phyloP scores from a whole-genome alignment of 805 yeast genomes.

The Kuraishia hungarica region DNA sequence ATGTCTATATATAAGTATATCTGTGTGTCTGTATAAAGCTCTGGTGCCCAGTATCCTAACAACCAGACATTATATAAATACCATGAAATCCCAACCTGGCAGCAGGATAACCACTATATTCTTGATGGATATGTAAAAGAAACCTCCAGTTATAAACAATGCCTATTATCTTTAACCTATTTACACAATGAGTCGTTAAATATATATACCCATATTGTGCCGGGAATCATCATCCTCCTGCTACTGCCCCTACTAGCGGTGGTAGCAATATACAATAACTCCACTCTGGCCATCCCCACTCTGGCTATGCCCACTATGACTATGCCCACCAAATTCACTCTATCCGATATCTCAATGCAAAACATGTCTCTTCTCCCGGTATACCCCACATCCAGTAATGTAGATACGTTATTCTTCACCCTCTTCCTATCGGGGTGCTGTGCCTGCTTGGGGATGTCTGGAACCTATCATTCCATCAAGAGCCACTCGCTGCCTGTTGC shows the following conservation, averaged over 20 bases:
- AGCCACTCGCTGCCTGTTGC: conserved; percentile 37
- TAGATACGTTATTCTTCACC: conserved; percentile 31
- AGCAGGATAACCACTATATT: conserved; percentile 46
- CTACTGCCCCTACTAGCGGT: conserved; percentile 5
- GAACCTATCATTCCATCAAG: conserved; percentile 41
- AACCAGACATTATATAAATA: conserved; percentile 14
- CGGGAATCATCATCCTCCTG: conserved; percentile 26
- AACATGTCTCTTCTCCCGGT: no score
- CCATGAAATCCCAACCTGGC: conserved; percentile 47
- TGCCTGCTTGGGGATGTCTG: conserved; percentile 37
- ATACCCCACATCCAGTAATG: conserved; percentile 15
- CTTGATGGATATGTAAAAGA: conserved; percentile 40
- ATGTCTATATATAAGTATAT: no score
- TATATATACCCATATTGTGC: conserved; percentile 42
- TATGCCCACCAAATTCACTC: no score
- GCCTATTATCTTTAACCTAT: conserved; percentile 33
- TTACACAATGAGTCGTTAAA: conserved; percentile 47
- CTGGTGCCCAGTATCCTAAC: no score
- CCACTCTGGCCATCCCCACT: no score
- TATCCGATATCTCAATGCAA: no score
- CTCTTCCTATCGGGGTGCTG: conserved; percentile 38
- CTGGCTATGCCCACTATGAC: no score
- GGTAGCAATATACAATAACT: no score
- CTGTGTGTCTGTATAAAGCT: no score
- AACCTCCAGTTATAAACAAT: conserved; percentile 29